Evolutionary conservation across 306 rosid species (phyloP).

Genomic region (Canavalia ensiformis): DNA sequence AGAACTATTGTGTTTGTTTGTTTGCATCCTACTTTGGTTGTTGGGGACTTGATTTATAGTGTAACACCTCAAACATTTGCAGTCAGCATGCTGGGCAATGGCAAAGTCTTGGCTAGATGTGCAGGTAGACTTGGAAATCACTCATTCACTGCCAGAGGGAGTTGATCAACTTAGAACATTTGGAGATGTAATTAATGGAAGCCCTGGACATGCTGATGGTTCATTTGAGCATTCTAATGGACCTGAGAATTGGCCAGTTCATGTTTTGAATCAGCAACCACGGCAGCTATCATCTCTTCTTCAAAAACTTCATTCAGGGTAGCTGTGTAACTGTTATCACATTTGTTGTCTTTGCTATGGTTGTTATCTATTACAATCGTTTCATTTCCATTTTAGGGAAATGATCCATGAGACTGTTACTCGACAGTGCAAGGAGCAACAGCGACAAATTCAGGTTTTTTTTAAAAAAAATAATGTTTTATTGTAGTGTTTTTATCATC

Average conservation of each 20-base stretch:
- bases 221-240: conserved; percentile 63
- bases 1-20: conserved; percentile 23
- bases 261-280: conserved; percentile 91
- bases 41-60: conserved; percentile 47
- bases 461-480: neutral
- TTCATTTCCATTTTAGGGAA: conserved; percentile 67
- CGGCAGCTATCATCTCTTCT: conserved; percentile 85
- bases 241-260: conserved; percentile 89
- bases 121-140: conserved; percentile 87
- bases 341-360: conserved; percentile 21
- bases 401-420: conserved; percentile 80
- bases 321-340: conserved; percentile 43
- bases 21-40: conserved; percentile 24
- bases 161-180: conserved; percentile 66
- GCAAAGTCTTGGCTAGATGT: conserved; percentile 95
- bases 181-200: conserved; percentile 70
- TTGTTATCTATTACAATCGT: conserved; percentile 34
- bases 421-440: conserved; percentile 94
- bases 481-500: conserved; percentile 10
- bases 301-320: conserved; percentile 97
- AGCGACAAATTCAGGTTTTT: conserved; percentile 92
- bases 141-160: conserved; percentile 71
- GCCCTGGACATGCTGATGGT: conserved; percentile 69
- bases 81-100: conserved; percentile 99
- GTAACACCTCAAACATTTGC: conserved; percentile 47